Base-by-base conservation (phyloP, 768 basidiomycete species). In the Exsudoporus frostii region DNA sequence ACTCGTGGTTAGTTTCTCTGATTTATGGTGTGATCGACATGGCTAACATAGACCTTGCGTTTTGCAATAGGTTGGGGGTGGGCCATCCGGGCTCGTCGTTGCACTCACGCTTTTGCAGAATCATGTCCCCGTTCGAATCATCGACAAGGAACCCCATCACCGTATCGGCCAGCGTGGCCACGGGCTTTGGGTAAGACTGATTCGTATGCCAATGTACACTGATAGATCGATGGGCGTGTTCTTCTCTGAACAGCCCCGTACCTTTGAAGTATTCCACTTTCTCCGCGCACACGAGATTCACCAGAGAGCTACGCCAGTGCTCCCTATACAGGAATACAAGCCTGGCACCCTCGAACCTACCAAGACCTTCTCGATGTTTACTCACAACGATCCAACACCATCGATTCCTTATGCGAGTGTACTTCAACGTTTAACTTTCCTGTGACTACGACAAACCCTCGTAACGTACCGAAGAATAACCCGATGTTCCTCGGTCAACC, bases 121-220 rank as follows among this genome's bases (percentile, higher is more conserved):
- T 61, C 72, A 74, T 6, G 65, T 81, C n/a, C 71, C 76, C 10
- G 74, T 82, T 6, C 76, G 79, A 20, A 74, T 84, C 25, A 76
- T 83, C 44, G 76, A 83, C 53, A 79, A 78, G 54, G 73, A 71
- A 46, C 59, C 67, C 0, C 48, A 66, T 1, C 68, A 71, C 11
- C 69, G 65, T 15, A 56, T 72, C 14, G 75, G 75, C 3, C 71
- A 75, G 52, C 72, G 77, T 4, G 73, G 72, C 4, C 65, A 65
- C 5, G 75, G 68, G 4, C 58, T 79, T 29, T 74, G 73, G 70
- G 76, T 74, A 34, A 34, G 66, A 30, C 49, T 2, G 19, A 7
- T 5, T 3, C 24, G 34, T 4, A 27, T 22, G 13, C 14, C 7
- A 24, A 9, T 15, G 8, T 7, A 22, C 24, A 9, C 44, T 48